Evolutionary conservation across 768 basidiomycete species (phyloP).

Genomic region (Dioszegia hungarica): DNA sequence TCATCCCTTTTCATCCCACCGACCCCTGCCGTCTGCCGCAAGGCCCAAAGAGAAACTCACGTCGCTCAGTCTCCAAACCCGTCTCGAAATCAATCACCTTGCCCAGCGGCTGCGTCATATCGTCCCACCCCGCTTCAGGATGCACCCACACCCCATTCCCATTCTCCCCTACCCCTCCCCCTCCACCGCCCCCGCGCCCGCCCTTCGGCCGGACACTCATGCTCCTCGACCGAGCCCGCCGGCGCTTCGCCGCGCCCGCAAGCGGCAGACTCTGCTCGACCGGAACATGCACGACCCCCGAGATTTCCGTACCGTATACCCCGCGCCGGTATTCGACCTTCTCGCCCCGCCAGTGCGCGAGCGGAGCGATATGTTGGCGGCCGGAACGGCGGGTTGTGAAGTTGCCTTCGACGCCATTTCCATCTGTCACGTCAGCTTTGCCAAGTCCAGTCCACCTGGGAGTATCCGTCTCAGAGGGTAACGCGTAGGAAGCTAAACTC

Average conservation of each 20-base stretch:
- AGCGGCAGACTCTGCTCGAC: slow-evolving; percentile 57
- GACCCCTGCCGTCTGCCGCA: background rate
- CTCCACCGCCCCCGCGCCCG: slow-evolving; percentile 4
- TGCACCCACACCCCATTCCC: background rate
- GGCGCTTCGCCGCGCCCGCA: slow-evolving; percentile 32
- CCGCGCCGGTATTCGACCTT: slow-evolving; percentile 73
- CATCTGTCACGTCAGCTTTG: background rate
- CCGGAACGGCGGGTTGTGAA: slow-evolving; percentile 65
- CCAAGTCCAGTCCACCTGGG: background rate
- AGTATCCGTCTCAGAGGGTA: too few relatives aligned
- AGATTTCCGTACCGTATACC: slow-evolving; percentile 57
- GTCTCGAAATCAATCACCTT: slow-evolving; percentile 65
- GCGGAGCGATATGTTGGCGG: slow-evolving; percentile 65
- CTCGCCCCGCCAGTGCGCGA: slow-evolving; percentile 93
- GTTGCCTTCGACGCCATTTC: slow-evolving; percentile 27
- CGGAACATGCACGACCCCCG: slow-evolving; percentile 60
- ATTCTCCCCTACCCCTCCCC: slow-evolving; percentile 6
- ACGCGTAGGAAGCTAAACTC: background rate
- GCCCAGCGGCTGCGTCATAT: slow-evolving; percentile 63
- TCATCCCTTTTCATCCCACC: background rate
- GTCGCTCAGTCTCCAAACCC: slow-evolving; percentile 61
- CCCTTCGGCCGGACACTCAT: slow-evolving; percentile 12
- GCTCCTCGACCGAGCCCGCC: slow-evolving; percentile 15
- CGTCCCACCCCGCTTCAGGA: slow-evolving; percentile 74
- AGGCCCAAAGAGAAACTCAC: slow-evolving; percentile 55